Base-by-base conservation (phyloP, 495 filamentous ascomycete genomes). In the Aspergillus coremiiformis region DNA sequence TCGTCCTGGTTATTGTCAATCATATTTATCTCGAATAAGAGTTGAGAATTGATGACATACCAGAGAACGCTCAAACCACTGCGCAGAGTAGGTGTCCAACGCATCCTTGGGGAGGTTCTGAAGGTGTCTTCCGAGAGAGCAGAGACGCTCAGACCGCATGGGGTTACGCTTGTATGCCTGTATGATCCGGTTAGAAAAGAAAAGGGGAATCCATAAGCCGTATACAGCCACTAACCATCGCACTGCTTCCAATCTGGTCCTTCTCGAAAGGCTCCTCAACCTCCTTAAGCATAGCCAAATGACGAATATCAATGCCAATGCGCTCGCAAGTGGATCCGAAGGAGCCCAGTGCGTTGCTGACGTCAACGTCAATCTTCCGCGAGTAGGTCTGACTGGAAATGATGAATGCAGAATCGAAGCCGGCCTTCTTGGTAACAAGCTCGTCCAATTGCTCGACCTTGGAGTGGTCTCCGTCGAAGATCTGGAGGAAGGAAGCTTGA, bases 261-360 rank as follows among this genome's bases (percentile, higher is more conserved):
- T 71, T 85, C 71, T 95, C 92, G 50, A 94, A 93, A 1, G 92
- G 92, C 75, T 96, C 92, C 67, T 97, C 90, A 55, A 95, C 75
- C 70, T 93, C 86, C 73, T 93, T 90, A 47, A 78, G 74, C 52
- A 78, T 76, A 3, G 86, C 87, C n/a, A 94, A 73, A 60, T 89
- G 86, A 24, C 90, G 78, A 53, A 95, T 87, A 59, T 91, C 89
- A 52, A 77, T 76, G 49, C 66, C 83, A 44, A 92, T 87, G 27
- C 79, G 76, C 72, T 92, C 79, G 47, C 82, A 86, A 4, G 89
- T 95, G 11, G 87, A 82, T 29, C 91, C 92, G 55, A 98, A 85
- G 2, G 83, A 86, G 44, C 81, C 78, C 29, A 97, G 77, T 22
- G 87, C 90, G 64, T 91, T 90, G 50, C 83, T 77, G 32, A 96